Evolutionary conservation across 192 early-diverging fungal species (phyloP).

Genomic region (Coemansia javaensis): DNA sequence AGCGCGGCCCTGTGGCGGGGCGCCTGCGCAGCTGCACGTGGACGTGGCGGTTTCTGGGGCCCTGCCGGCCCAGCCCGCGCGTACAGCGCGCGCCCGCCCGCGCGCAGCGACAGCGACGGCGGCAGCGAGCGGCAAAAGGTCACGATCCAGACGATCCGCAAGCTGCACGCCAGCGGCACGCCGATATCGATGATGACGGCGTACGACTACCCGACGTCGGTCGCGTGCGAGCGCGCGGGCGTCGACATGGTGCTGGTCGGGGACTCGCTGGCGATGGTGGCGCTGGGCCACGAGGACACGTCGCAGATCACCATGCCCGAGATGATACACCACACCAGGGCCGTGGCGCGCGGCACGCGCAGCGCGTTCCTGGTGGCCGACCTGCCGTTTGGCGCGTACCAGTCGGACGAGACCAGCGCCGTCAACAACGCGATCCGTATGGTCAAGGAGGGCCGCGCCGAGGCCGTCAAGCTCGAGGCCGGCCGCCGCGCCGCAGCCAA

Average conservation of each 20-base stretch:
- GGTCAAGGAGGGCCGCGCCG: constrained; percentile 84
- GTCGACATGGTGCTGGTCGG: constrained; percentile 91
- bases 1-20: not conserved
- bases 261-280: constrained; percentile 96
- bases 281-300: constrained; percentile 82
- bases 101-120: constrained; percentile 6
- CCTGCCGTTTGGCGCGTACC: constrained; percentile 92
- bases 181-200: constrained; percentile 96
- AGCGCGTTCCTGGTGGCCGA: constrained; percentile 81
- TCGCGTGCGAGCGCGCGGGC: constrained; percentile 75
- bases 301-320: constrained; percentile 86
- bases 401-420: constrained; percentile 66
- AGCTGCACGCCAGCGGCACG: constrained; percentile 63
- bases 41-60: not conserved
- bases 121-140: constrained; percentile 61
- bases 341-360: constrained; percentile 77
- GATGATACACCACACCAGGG: constrained; percentile 93
- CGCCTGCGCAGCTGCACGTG: not conserved
- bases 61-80: constrained; percentile 5
- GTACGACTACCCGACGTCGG: constrained; percentile 89
- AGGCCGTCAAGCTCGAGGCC: constrained; percentile 96
- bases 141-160: constrained; percentile 75
- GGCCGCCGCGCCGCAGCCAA: constrained; percentile 80
- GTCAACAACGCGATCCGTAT: constrained; percentile 75
- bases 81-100: constrained; percentile 35